Conservation (phyloP, 2,329 filamentous ascomycete species). For the Aspergillus arachidicola region DNA sequence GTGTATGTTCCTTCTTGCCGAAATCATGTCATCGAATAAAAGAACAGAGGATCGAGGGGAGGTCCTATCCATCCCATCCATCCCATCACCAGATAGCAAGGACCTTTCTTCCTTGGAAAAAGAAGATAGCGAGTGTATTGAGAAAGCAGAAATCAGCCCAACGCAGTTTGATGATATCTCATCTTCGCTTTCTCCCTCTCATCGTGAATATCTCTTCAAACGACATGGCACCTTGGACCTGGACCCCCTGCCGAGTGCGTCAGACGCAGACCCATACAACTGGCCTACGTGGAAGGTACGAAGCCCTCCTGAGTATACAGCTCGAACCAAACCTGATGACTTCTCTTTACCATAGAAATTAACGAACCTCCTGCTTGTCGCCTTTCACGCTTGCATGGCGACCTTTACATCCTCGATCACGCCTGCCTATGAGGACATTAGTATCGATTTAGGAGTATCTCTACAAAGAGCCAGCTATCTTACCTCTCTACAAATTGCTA, state of each 20-base stretch:
- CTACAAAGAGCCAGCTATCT: constrained; percentile 57
- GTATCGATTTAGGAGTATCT: constrained; percentile 52
- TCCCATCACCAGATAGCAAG: background rate
- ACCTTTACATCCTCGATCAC: constrained; percentile 61
- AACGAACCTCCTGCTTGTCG: constrained; percentile 52
- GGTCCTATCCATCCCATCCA: background rate
- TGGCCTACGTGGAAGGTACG: constrained; percentile 55
- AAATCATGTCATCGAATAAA: background rate
- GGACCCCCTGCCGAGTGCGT: constrained; percentile 54
- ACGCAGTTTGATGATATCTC: constrained; percentile 5
- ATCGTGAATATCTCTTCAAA: constrained; percentile 51
- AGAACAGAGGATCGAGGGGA: background rate
- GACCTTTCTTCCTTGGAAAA: constrained; percentile 7
- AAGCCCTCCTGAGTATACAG: background rate
- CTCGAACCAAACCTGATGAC: background rate
- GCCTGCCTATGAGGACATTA: constrained; percentile 56
- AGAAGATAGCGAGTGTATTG: constrained; percentile 17
- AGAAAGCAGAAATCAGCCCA: constrained; percentile 10
- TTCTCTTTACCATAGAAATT: constrained; percentile 17
- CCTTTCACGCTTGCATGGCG: constrained; percentile 61
- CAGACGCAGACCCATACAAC: constrained; percentile 58
- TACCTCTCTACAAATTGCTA: constrained; percentile 57
- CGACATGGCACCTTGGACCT: constrained; percentile 57
- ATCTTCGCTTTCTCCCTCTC: constrained; percentile 24
- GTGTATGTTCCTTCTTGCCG: background rate